These are phyloP conservation scores for Ormosia emarginata DNA, from an alignment of 306 rosid genomes.

Conservation along the genomic window DNA sequence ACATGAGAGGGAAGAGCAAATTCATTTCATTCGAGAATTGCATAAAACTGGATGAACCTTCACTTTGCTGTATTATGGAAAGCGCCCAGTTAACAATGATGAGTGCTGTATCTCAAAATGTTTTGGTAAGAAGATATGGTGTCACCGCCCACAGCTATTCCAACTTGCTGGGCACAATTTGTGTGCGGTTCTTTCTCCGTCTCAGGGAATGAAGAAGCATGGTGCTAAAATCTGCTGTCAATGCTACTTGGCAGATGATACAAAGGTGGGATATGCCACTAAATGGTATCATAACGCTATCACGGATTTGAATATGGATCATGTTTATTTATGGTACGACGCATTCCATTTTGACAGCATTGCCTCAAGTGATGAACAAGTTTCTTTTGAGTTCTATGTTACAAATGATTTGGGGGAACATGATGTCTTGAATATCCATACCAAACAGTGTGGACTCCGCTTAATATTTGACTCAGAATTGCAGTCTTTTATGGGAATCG, in stretches of 20 bases:
- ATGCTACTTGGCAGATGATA: neutral
- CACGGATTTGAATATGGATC: neutral
- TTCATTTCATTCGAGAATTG: too few relatives aligned
- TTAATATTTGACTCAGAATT: neutral
- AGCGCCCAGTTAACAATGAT: too few relatives aligned
- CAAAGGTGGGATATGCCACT: neutral
- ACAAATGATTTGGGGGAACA: neutral
- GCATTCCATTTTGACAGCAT: neutral
- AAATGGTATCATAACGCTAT: neutral
- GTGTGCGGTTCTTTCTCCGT: neutral
- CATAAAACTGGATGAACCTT: too few relatives aligned
- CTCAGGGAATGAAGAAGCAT: neutral
- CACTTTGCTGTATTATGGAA: too few relatives aligned
- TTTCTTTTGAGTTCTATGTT: neutral
- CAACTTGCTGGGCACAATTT: neutral
- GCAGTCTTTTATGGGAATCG: too few relatives aligned
- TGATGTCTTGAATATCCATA: too few relatives aligned
- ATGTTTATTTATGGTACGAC: constrained; percentile 1
- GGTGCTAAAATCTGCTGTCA: neutral
- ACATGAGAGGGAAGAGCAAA: too few relatives aligned
- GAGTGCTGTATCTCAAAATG: too few relatives aligned
- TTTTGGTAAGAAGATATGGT: too few relatives aligned
- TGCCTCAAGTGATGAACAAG: neutral
- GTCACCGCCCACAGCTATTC: neutral
- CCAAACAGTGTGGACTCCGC: too few relatives aligned